Conservation (phyloP, 345 rosid species). For the Isatis tinctoria region DNA sequence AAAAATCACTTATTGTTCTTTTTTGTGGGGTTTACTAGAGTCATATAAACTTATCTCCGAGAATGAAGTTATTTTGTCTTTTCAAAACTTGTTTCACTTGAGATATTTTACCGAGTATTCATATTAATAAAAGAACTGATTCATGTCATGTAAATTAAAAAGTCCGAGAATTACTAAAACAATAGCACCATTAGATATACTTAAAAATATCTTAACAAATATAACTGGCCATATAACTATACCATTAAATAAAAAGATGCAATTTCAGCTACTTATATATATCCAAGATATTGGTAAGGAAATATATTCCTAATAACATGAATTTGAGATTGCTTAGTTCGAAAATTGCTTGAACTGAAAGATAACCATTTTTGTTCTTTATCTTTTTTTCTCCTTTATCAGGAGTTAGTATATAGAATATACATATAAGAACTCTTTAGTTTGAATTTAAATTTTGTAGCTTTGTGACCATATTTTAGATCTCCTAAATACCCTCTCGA, state of each 20-base stretch:
- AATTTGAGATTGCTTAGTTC: slow-evolving; percentile 22
- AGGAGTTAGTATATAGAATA: not conserved
- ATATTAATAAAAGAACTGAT: not conserved
- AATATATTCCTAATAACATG: not conserved
- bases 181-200: too few relatives aligned
- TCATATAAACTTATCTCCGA: not conserved
- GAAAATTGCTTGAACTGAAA: slow-evolving; percentile 11
- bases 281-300: not conserved
- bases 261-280: not conserved
- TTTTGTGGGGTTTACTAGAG: not conserved
- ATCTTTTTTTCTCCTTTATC: slow-evolving; percentile 12
- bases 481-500: slow-evolving; percentile 21
- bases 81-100: not conserved
- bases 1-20: not conserved
- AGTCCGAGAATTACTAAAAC: not conserved
- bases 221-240: not conserved
- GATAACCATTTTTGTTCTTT: slow-evolving; percentile 16
- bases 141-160: not conserved
- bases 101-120: not conserved
- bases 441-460: slow-evolving; percentile 27
- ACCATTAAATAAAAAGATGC: not conserved
- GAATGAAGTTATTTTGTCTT: not conserved
- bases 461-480: slow-evolving; percentile 6
- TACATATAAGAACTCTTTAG: slow-evolving; percentile 5
- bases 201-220: not conserved